Evolutionary conservation across 2,329 filamentous ascomycete species (phyloP), one percentile per base, ranked within the genome.

Genomic region (Aspergillus sp.): DNA sequence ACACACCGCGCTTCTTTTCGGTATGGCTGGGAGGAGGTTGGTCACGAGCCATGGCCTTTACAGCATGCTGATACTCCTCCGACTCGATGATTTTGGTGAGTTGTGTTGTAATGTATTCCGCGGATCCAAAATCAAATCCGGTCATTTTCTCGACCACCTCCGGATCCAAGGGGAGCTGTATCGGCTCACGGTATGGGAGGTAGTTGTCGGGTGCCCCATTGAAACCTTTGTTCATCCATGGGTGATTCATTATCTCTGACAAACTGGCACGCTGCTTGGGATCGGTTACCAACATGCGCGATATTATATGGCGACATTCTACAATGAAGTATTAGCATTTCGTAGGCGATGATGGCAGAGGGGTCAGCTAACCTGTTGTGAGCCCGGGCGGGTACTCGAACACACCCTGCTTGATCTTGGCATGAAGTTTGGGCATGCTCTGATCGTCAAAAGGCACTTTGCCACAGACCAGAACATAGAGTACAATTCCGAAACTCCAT

Each of bases 401-500:
- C 54, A 91, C 80, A 38, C 95, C 95, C 74, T 96, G 96, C 81
- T 99, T 99, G 78, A 99, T 99, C 80, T 99, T 99, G 60, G 94
- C 93, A 78, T 99, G 95, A 52, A 99, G 82, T 64, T 96, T 93
- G 38, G 94, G 95, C 92, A 99, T 99, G 80, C 93, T 97, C 79
- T 99, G 95, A 73, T 99, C 95, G 74, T 99, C 95, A 71, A 99
- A 99, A 0, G 95, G 95, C 3, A 99, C 95, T 77, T 98, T 98
- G 55, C 95, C 95, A 73, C 95, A 98, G 3, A 98, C 95, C 63
- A 99, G 79, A 60, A 99, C 95, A 70, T 98, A 99, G 13, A 99
- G 84, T 11, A 99, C 95, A 68, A 99, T 97, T 21, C 95, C 95
- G 77, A 98, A 98, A 79, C 95, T 98, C 95, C 95, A 99, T 1